Conservation (phyloP, 352 stramenopile genomes). For the Phytophthora tentaculata region DNA sequence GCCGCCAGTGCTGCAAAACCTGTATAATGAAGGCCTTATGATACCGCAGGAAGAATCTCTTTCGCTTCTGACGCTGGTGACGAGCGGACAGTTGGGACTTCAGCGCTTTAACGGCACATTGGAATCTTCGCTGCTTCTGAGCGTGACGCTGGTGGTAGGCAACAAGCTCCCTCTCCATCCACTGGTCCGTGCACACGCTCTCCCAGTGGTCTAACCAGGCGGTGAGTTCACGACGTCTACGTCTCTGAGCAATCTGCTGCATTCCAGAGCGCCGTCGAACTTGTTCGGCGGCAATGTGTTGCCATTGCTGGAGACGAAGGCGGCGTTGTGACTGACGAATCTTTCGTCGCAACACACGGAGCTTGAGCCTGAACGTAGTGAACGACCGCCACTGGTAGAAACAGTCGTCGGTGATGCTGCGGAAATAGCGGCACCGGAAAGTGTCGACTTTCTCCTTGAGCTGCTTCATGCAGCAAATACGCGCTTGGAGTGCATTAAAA, state of each 20-base stretch:
- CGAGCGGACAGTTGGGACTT: slow-evolving; percentile 22
- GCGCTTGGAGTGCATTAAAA: slow-evolving; percentile 11
- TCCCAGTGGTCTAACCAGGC: slow-evolving; percentile 53
- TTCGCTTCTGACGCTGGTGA: slow-evolving; percentile 22
- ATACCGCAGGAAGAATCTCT: slow-evolving; percentile 19
- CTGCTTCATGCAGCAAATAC: slow-evolving; percentile 19
- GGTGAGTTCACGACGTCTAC: slow-evolving; percentile 11
- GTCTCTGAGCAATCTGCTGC: slow-evolving; percentile 12
- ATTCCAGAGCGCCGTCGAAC: slow-evolving; percentile 9
- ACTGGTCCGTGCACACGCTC: slow-evolving; percentile 55
- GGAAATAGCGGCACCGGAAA: slow-evolving; percentile 38
- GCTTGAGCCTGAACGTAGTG: slow-evolving; percentile 26
- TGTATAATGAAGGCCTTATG: slow-evolving; percentile 17
- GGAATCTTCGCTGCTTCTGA: slow-evolving; percentile 14
- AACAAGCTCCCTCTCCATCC: slow-evolving; percentile 42
- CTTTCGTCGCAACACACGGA: slow-evolving; percentile 19
- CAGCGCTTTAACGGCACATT: slow-evolving; percentile 19
- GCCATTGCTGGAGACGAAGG: slow-evolving; percentile 32
- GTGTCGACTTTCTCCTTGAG: slow-evolving; percentile 17
- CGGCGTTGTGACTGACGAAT: slow-evolving; percentile 12
- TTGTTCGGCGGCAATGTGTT: slow-evolving; percentile 6
- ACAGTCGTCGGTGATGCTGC: slow-evolving; percentile 20
- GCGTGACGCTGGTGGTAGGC: slow-evolving; percentile 33
- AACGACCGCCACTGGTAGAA: slow-evolving; percentile 41
- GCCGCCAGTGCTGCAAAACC: slow-evolving; percentile 21